A percentile compares a stretch with the other conserved stretches of the same genome.
phyloP scores from a whole-genome alignment of 2,329 filamentous ascomycete genomes.

The Phoma herbarum region DNA sequence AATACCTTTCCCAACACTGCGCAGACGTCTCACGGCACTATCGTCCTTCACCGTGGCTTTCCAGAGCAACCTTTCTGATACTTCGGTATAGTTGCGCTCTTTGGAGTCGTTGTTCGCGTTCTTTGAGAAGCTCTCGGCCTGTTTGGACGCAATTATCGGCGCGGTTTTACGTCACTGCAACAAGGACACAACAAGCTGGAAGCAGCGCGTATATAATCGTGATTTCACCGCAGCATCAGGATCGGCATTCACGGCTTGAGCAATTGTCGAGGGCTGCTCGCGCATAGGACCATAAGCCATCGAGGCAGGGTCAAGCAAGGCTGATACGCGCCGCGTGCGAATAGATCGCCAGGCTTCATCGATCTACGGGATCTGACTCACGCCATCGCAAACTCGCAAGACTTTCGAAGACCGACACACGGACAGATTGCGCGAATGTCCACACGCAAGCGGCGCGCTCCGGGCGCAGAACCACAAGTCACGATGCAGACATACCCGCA shows the following conservation, averaged over 20 bases:
- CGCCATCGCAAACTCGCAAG: not conserved
- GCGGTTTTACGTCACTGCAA: conserved; percentile 26
- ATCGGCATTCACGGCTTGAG: not conserved
- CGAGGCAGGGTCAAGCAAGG: conserved; percentile 13
- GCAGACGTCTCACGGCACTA: conserved; percentile 8
- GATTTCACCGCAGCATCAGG: conserved; percentile 6
- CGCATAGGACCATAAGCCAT: conserved; percentile 2
- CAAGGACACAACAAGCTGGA: conserved; percentile 28
- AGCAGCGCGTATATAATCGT: conserved; percentile 24
- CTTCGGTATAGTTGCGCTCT: conserved; percentile 6
- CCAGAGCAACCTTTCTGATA: conserved; percentile 8
- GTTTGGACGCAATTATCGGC: conserved; percentile 27
- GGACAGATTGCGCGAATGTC: conserved; percentile 35
- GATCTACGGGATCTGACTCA: conserved; percentile 14
- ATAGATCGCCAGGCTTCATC: conserved; percentile 1
- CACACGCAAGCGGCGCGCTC: conserved; percentile 75
- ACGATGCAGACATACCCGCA: conserved; percentile 62
- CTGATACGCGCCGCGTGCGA: conserved; percentile 1
- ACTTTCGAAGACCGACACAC: not conserved
- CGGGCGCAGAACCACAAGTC: conserved; percentile 72
- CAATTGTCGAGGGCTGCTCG: not conserved
- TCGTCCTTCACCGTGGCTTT: not conserved
- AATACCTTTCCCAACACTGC: conserved; percentile 10
- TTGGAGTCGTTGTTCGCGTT: conserved; percentile 11
- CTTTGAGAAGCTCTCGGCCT: conserved; percentile 27